Percentiles rank a stretch among this genome's conserved stretches.
phyloP scores from a whole-genome alignment of 176 grass and related monocot genomes.

The Alopecurus myosuroides region DNA sequence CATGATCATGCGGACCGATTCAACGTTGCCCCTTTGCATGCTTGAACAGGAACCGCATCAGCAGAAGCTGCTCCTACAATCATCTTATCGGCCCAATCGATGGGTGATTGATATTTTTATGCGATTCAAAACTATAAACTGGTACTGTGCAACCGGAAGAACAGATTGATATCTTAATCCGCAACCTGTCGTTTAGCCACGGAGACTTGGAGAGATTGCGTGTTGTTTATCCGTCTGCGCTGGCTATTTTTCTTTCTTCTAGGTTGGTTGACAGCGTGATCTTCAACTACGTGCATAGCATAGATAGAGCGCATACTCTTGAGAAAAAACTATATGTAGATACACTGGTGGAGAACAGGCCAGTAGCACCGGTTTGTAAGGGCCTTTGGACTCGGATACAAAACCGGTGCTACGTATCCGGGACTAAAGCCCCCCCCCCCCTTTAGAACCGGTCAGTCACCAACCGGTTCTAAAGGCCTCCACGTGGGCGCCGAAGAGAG shows the following conservation, averaged over 20 bases:
- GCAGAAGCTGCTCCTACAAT: neutral
- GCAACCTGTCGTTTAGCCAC: neutral
- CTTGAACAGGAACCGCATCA: neutral
- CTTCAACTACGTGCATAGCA: too few species aligned
- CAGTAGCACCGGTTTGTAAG: too few species aligned
- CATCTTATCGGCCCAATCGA: neutral
- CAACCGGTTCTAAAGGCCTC: too few species aligned
- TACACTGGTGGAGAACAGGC: too few species aligned
- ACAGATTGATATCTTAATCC: neutral
- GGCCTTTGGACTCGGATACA: too few species aligned
- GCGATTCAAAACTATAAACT: neutral
- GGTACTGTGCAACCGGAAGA: neutral
- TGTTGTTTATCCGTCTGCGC: neutral
- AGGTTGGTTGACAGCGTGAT: neutral
- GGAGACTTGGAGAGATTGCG: neutral
- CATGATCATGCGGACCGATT: neutral
- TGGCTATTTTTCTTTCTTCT: neutral
- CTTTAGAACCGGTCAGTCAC: too few species aligned
- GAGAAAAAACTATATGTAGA: too few species aligned
- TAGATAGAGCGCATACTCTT: too few species aligned
- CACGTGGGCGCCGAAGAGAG: too few species aligned
- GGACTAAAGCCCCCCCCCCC: too few species aligned
- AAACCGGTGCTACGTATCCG: too few species aligned
- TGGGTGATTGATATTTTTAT: neutral
- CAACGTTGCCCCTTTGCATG: neutral